Base-by-base conservation (phyloP, 495 filamentous ascomycete species). In the Penicillium ochrochloron region DNA sequence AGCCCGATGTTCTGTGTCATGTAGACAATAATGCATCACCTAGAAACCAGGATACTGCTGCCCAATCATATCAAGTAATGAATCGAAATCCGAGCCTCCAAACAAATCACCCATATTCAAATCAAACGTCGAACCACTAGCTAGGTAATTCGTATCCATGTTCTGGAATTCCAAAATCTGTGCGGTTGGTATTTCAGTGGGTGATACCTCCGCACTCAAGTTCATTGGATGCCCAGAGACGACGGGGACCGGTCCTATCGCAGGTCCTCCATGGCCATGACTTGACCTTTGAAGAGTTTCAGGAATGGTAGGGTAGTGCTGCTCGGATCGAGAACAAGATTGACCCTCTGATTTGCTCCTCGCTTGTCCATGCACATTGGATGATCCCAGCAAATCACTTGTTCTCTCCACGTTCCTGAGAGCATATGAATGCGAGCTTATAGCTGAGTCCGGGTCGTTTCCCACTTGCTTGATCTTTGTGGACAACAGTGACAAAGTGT, bases 61-160 rank as follows among this genome's bases (percentile, higher is more conserved):
- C 23, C 75, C 73, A 44, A 79, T 72, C 48, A 78, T 65, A 67
- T 80, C 78, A 59, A 78, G 73, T 37, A 79, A 51, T 23, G 74
- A 70, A 63, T 80, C 75, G 25, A 77, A 75, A 58, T 76, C 73
- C 17, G 69, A 73, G 21, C 72, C 76, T 29, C 77, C 70, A n/a
- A 80, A 61, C 25, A 80, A 55, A 70, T 79, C 75, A 14, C 70
- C 73, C 73, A 80, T 79, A 34, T 78, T 76, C 23, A 78, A 59
- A 59, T 80, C 76, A 41, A 78, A 74, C 37, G 73, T 77, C 14
- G 72, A 64, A 7, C 69, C 64, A 12, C 68, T 60, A 12, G 59
- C 42, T 12, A 66, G n/a, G 5, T 68, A 54, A 9, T 57, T 55
- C 19, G 61, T 39, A 3, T 55, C 57, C 17, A 58, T 52, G 33